These are phyloP conservation scores for Diutina neorugosa DNA, from an alignment of 1,139 yeast species.

Conservation along the genomic window DNA sequence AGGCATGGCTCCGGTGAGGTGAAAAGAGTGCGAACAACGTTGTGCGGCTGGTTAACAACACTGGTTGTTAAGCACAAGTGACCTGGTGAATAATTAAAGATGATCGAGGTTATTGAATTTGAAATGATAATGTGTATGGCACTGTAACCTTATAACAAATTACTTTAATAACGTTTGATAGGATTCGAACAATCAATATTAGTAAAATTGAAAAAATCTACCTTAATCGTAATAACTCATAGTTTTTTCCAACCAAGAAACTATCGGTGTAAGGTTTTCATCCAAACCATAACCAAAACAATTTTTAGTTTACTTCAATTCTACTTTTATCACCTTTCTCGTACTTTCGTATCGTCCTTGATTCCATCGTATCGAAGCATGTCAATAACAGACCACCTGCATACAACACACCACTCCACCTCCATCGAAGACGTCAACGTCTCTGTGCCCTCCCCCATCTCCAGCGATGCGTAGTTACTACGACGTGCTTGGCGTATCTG, in stretches of 20 bases:
- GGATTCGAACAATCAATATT: neutral
- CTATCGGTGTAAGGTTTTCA: neutral
- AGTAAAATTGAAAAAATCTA: neutral
- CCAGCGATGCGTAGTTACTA: conserved; percentile 21
- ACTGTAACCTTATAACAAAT: too few relatives aligned
- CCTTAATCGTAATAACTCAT: neutral
- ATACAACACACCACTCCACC: neutral
- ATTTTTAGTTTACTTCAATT: too few relatives aligned
- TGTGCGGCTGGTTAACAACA: neutral
- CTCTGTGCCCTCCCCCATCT: neutral
- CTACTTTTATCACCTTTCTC: too few relatives aligned
- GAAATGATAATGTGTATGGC: neutral
- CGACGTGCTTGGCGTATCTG: conserved; percentile 37
- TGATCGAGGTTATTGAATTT: too few relatives aligned
- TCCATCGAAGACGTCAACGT: neutral
- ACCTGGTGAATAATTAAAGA: too few relatives aligned
- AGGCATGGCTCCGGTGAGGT: neutral
- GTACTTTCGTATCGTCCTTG: too few relatives aligned
- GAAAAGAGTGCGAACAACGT: neutral
- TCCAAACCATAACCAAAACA: too few relatives aligned
- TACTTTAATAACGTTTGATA: too few relatives aligned
- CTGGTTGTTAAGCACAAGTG: neutral
- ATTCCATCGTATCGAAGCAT: too few relatives aligned
- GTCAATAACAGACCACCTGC: too few relatives aligned
- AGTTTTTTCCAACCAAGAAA: too few relatives aligned